Evolutionary conservation across 164 flowering plant species (phyloP).

Genomic region (Euptelea pleiosperma): DNA sequence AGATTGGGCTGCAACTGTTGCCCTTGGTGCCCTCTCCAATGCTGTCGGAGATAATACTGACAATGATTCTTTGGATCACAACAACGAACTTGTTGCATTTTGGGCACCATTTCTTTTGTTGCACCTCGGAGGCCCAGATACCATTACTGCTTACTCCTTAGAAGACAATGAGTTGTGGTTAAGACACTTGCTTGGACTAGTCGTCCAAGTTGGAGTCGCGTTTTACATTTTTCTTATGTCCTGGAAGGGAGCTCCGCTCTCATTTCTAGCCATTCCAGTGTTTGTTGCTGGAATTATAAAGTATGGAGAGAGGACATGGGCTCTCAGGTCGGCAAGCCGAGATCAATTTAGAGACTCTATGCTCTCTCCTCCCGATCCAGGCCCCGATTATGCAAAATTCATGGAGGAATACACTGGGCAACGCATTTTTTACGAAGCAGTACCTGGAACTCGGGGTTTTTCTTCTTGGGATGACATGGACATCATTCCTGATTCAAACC

Average conservation of each 20-base stretch:
- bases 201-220: background rate
- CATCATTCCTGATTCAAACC: constrained; percentile 30
- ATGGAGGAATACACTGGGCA: no score
- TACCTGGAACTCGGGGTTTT: no score
- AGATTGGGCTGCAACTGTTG: constrained; percentile 22
- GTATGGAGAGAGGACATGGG: background rate
- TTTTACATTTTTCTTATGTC: background rate
- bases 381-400: no score
- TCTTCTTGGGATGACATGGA: constrained; percentile 12
- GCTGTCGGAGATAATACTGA: background rate
- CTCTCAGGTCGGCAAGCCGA: background rate
- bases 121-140: constrained; percentile 19
- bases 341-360: background rate
- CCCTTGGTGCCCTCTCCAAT: constrained; percentile 23
- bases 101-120: constrained; percentile 19
- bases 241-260: background rate
- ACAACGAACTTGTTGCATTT: background rate
- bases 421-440: no score
- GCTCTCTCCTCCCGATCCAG: no score
- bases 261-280: background rate
- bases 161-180: constrained; percentile 21
- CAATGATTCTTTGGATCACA: background rate
- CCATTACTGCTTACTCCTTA: constrained; percentile 15
- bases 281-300: background rate
- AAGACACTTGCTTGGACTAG: constrained; percentile 9